phyloP scores from a whole-genome alignment of 176 grass and related monocot species.

The Carex scoparia region DNA sequence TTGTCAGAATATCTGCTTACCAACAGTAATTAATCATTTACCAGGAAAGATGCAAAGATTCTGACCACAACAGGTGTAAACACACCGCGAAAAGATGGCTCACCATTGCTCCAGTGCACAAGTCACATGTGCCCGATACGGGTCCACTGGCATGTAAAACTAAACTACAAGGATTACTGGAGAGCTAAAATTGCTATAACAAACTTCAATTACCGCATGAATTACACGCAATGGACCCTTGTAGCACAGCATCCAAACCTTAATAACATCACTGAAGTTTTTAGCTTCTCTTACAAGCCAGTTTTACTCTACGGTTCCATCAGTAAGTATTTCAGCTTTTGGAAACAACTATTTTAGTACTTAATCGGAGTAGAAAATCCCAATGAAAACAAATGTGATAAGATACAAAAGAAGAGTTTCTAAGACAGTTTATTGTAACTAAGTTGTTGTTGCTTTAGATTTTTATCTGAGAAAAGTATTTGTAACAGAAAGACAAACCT shows the following conservation, averaged over 20 bases:
- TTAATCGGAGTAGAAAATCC: background rate
- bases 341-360: background rate
- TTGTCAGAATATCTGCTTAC: background rate
- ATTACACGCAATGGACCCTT: constrained; percentile 95
- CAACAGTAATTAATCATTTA: background rate
- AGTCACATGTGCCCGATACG: constrained; percentile 81
- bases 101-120: constrained; percentile 70
- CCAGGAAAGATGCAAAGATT: constrained; percentile 50
- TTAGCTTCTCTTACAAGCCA: constrained; percentile 87
- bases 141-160: constrained; percentile 91
- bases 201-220: constrained; percentile 87
- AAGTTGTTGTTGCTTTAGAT: too few species aligned
- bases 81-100: constrained; percentile 70
- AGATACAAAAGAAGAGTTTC: background rate
- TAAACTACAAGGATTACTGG: constrained; percentile 99
- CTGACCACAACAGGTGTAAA: constrained; percentile 48
- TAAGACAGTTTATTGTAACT: background rate
- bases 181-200: constrained; percentile 80
- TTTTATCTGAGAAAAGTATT: too few species aligned
- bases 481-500: too few species aligned
- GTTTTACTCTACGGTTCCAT: constrained; percentile 54
- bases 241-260: constrained; percentile 83
- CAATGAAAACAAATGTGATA: background rate
- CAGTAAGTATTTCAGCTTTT: constrained; percentile 32
- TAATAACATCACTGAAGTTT: constrained; percentile 76